A percentile compares a stretch with the other conserved stretches of the same genome.
These are phyloP conservation scores for Aspergillus tubingensis DNA, from an alignment of 2,329 filamentous ascomycete species.

Conservation along the genomic window DNA sequence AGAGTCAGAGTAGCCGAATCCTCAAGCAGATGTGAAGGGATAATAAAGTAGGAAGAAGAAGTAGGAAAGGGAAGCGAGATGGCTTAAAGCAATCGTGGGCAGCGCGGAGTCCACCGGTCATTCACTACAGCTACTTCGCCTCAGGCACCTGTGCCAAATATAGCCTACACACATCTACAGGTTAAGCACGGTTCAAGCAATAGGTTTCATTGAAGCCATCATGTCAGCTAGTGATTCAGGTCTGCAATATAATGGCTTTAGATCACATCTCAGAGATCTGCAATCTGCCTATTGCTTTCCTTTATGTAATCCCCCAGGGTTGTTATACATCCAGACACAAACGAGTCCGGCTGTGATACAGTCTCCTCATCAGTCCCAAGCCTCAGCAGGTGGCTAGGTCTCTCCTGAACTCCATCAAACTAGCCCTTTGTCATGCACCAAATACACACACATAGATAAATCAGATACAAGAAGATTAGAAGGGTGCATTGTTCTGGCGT, in stretches of 20 bases:
- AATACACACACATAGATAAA: not conserved
- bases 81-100: not conserved
- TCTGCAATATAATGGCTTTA: not conserved
- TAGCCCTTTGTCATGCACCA: slow-evolving; percentile 2
- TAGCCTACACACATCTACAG: not conserved
- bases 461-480: slow-evolving; percentile 3
- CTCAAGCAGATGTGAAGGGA: not conserved
- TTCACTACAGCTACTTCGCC: not conserved
- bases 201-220: slow-evolving; percentile 24
- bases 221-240: slow-evolving; percentile 12
- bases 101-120: not conserved
- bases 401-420: not conserved
- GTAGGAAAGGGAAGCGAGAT: not conserved
- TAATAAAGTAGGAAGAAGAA: not conserved
- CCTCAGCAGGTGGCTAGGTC: not conserved
- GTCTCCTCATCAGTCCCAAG: not conserved
- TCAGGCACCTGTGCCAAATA: not conserved
- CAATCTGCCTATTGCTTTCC: not conserved
- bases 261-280: not conserved
- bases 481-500: not conserved
- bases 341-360: not conserved
- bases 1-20: no score
- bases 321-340: not conserved
- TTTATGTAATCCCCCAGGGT: not conserved
- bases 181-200: slow-evolving; percentile 8